Conservation (phyloP, 768 basidiomycete genomes). For the Gloeopeniophorella convolvens region DNA sequence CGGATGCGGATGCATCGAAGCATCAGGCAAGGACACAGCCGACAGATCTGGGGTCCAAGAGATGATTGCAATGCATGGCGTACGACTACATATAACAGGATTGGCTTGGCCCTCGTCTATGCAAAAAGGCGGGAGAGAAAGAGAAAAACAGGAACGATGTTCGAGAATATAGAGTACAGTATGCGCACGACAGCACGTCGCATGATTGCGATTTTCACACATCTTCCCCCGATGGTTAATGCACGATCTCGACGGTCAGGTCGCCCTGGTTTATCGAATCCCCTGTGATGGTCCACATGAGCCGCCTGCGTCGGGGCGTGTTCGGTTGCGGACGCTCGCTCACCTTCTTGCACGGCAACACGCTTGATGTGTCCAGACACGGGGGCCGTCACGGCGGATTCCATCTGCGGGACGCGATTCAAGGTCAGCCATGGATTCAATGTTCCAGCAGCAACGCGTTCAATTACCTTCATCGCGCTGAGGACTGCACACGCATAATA, state of each 20-base stretch:
- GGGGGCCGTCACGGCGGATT: slow-evolving; percentile 92
- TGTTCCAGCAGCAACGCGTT: neutral
- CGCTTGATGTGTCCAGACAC: slow-evolving; percentile 96
- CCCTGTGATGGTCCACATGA: slow-evolving; percentile 37
- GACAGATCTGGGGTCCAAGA: neutral
- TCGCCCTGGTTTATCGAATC: slow-evolving; percentile 96
- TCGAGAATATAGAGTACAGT: neutral
- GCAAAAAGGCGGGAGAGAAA: neutral
- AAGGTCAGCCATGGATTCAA: slow-evolving; percentile 19
- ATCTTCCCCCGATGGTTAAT: slow-evolving; percentile 30
- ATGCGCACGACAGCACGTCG: neutral
- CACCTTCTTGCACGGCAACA: slow-evolving; percentile 84
- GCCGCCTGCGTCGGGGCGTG: neutral
- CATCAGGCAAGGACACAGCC: neutral
- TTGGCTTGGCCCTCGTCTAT: neutral
- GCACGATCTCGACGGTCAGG: slow-evolving; percentile 81
- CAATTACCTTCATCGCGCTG: slow-evolving; percentile 90
- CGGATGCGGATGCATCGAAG: neutral
- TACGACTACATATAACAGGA: neutral
- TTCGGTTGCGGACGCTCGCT: slow-evolving; percentile 18
- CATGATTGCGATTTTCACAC: neutral
- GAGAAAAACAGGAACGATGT: neutral
- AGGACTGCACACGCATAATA: slow-evolving; percentile 47
- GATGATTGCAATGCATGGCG: slow-evolving; percentile 3
- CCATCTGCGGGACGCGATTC: slow-evolving; percentile 81